phyloP scores from a whole-genome alignment of 352 stramenopile genomes.

The Peronospora farinosa region DNA sequence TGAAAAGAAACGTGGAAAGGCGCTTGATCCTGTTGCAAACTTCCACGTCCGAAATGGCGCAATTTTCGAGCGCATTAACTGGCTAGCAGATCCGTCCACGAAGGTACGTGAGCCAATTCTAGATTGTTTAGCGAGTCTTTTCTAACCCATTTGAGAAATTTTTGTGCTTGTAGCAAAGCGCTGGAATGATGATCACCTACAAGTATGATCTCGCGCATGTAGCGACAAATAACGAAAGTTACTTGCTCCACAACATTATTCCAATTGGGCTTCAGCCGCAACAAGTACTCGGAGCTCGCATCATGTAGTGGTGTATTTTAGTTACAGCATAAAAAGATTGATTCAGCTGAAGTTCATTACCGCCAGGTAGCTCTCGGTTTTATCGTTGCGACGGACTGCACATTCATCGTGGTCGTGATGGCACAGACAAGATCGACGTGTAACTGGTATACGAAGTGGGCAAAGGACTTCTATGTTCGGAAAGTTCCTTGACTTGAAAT shows the following conservation, averaged over 20 bases:
- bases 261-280: conserved; percentile 63
- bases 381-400: too few relatives aligned
- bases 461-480: too few relatives aligned
- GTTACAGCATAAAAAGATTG: too few relatives aligned
- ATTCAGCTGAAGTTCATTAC: too few relatives aligned
- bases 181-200: conserved; percentile 85
- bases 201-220: conserved; percentile 75
- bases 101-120: conserved; percentile 41
- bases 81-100: conserved; percentile 64
- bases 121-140: background rate
- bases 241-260: conserved; percentile 73
- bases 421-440: too few relatives aligned
- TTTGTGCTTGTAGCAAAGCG: conserved; percentile 47
- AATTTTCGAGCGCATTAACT: conserved; percentile 84
- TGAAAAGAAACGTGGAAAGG: conserved; percentile 80
- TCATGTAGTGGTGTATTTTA: conserved; percentile 8
- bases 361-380: too few relatives aligned
- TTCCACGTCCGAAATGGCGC: conserved; percentile 83
- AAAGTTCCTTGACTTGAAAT: too few relatives aligned
- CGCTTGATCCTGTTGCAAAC: conserved; percentile 76
- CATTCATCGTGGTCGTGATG: too few relatives aligned
- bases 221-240: conserved; percentile 79
- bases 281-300: conserved; percentile 34
- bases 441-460: too few relatives aligned
- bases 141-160: conserved; percentile 3